Evolutionary conservation across 805 yeast genomes (phyloP), one percentile per base, ranked within the genome.

Genomic region (Jamesozyma piceae): DNA sequence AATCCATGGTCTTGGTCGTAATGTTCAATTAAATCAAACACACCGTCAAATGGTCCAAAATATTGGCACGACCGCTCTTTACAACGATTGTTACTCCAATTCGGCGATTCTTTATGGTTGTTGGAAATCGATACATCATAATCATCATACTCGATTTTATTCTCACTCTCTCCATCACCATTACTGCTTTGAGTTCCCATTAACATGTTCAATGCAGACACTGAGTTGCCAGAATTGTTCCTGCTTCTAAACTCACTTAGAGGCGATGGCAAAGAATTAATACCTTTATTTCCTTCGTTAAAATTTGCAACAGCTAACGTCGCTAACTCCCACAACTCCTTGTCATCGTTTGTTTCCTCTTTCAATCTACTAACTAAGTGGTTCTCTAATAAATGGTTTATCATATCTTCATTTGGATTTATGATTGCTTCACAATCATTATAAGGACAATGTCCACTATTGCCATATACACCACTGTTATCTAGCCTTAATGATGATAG

Each of bases 1-100:
- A 43, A 50, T 1, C 38, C 48, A 37, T 54, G 58, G 6, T 28
- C 27, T 35, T 51, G 54, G 29, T 54, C 57, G 37, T 54, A 54
- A 46, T 54, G 58, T 30, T 52, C 58, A 3, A 54, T 39, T n/a
- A 54, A 36, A 9, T 48, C 51, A 30, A 49, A 42, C 2, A 47
- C 49, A 14, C 54, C 38, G 11, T 33, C n/a, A 24, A 45, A 47
- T 13, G 42, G 43, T 8, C 14, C 10, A 10, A 28, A 17, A 3
- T 14, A 3, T 21, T 27, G 28, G 21, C 42, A 43, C 17, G 38
- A 21, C 11, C 41, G 32, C 21, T 48, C 50, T 41, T 43, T 48
- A 42, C 58, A 54, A 15, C 39, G 36, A 15, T 47, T 36, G 20
- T 44, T 43, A 9, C 38, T 32, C 55, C 55, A 52, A 34, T 41